These are phyloP conservation scores for Gaultheria prostrata DNA, from an alignment of 148 eudicot species.

Conservation along the genomic window DNA sequence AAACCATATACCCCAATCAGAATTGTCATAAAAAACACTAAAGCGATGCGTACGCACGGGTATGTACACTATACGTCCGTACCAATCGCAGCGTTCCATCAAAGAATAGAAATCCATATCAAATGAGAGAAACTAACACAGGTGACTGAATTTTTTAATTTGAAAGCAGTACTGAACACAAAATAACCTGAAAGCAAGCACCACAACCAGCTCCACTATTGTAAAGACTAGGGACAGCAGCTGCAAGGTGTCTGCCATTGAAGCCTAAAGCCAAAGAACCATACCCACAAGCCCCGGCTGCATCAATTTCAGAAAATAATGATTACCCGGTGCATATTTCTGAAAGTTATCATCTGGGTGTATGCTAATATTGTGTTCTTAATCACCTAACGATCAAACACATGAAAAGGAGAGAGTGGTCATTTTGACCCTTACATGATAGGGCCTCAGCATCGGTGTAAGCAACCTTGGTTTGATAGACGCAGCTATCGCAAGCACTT, in stretches of 20 bases:
- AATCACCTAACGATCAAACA: not conserved
- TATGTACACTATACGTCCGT: too few relatives aligned
- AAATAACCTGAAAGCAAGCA: slow-evolving; percentile 73
- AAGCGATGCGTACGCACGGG: too few relatives aligned
- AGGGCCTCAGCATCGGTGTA: slow-evolving; percentile 45
- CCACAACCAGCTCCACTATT: slow-evolving; percentile 82
- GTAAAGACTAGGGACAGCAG: slow-evolving; percentile 58
- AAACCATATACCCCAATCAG: slow-evolving; percentile 9
- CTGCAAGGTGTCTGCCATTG: slow-evolving; percentile 58
- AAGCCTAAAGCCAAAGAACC: slow-evolving; percentile 61
- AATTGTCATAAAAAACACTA: not conserved
- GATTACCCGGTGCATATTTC: slow-evolving; percentile 16
- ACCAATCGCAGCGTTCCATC: too few relatives aligned
- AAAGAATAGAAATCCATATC: too few relatives aligned
- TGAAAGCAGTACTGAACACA: not conserved
- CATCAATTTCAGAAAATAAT: slow-evolving; percentile 18
- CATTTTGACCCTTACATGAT: slow-evolving; percentile 39
- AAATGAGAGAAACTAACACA: too few relatives aligned
- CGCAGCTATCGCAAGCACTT: slow-evolving; percentile 60
- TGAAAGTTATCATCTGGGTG: slow-evolving; percentile 18
- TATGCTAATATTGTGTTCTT: not conserved
- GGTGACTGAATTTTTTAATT: too few relatives aligned
- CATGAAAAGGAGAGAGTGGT: not conserved
- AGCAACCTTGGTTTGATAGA: slow-evolving; percentile 53
- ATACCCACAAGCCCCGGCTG: slow-evolving; percentile 87